Evolutionary conservation across 345 rosid genomes (phyloP).

Genomic region (Syzygium grande): DNA sequence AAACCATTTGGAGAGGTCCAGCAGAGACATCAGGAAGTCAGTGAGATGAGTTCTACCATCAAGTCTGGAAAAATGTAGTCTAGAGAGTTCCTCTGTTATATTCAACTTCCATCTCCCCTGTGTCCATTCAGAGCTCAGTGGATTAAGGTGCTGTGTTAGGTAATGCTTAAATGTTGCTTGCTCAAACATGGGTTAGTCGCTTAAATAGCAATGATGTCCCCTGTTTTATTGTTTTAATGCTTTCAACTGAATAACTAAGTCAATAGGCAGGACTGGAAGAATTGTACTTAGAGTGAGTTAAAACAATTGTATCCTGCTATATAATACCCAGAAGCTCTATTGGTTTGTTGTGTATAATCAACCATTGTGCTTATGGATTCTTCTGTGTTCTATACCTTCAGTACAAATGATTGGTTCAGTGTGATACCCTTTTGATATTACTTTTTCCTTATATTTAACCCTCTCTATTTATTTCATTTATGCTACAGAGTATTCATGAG

Average conservation of each 20-base stretch:
- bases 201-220: not conserved
- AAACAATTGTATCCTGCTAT: not conserved
- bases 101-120: not conserved
- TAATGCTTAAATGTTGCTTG: not conserved
- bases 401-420: not conserved
- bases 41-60: not conserved
- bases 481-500: constrained; percentile 50
- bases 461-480: not conserved
- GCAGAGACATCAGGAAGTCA: not conserved
- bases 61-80: not conserved
- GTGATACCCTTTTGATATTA: not conserved
- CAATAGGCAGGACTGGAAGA: not conserved
- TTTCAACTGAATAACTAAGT: not conserved
- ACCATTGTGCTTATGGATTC: not conserved
- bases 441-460: not conserved
- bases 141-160: not conserved
- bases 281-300: not conserved
- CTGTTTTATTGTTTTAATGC: not conserved
- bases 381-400: not conserved
- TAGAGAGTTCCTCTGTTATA: not conserved
- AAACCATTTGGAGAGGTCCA: not conserved
- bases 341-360: not conserved
- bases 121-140: not conserved
- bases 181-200: not conserved
- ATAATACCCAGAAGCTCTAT: not conserved